A percentile compares a stretch with the other conserved stretches of the same genome.
phyloP scores from a whole-genome alignment of 1,284 basidiomycete genomes.

The Ceratobasidium sp. region DNA sequence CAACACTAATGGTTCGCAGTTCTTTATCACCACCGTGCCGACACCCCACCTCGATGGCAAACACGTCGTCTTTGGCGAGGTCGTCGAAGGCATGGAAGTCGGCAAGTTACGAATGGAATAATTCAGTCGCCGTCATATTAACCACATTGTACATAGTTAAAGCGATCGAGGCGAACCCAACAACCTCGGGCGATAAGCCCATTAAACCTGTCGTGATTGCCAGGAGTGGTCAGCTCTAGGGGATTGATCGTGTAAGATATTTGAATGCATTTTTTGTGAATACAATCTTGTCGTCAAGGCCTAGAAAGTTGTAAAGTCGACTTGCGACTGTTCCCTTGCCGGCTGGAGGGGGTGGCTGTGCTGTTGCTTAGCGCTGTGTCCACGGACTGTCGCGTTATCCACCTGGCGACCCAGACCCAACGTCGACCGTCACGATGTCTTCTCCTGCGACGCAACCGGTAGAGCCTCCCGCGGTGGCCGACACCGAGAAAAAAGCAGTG shows the following conservation, averaged over 20 bases:
- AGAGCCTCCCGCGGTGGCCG: conserved; percentile 1
- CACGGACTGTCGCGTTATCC: conserved; percentile 30
- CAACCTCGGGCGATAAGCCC: conserved; percentile 70
- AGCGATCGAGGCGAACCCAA: conserved; percentile 75
- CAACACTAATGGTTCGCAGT: conserved; percentile 56
- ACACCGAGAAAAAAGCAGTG: conserved; percentile 44
- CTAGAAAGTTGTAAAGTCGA: background rate
- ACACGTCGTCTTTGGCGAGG: conserved; percentile 53
- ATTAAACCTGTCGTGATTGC: conserved; percentile 68
- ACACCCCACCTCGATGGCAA: conserved; percentile 57
- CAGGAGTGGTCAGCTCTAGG: conserved; percentile 68
- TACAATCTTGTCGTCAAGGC: background rate
- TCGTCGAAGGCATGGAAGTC: conserved; percentile 45
- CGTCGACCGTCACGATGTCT: conserved; percentile 1
- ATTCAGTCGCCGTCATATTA: background rate
- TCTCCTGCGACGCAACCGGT: background rate
- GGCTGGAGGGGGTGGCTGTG: background rate
- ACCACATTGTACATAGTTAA: conserved; percentile 60
- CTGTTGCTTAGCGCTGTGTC: background rate
- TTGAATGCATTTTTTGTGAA: background rate
- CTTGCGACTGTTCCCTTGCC: background rate
- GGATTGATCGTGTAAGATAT: background rate
- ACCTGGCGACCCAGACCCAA: conserved; percentile 21
- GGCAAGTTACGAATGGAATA: conserved; percentile 44
- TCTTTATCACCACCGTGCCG: conserved; percentile 58